phyloP scores from a whole-genome alignment of 495 filamentous ascomycete species.

The Neurospora tetraspora region DNA sequence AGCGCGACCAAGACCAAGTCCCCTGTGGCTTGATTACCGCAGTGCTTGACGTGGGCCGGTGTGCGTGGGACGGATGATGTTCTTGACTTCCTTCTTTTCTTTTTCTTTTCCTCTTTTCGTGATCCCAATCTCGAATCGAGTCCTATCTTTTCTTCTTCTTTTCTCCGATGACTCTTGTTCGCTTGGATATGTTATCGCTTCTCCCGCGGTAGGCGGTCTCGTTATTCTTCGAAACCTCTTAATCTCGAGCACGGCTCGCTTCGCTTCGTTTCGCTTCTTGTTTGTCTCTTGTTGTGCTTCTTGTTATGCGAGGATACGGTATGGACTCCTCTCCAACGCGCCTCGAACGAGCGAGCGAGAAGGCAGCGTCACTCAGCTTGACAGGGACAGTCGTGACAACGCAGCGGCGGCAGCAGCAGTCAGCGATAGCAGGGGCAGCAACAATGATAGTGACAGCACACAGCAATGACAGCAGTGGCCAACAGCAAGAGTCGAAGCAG shows the following conservation, averaged over 20 bases:
- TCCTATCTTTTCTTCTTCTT: neutral
- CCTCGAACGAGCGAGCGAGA: neutral
- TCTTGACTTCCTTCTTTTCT: neutral
- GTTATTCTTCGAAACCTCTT: neutral
- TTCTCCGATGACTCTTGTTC: neutral
- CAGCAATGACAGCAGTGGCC: neutral
- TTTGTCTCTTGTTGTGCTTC: neutral
- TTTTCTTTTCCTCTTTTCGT: neutral
- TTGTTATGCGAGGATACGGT: neutral
- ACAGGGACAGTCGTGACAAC: neutral
- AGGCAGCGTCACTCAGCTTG: neutral
- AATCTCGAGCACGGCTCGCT: neutral
- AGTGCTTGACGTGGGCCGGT: neutral
- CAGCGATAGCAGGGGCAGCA: neutral
- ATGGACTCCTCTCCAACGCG: neutral
- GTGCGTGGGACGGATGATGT: neutral
- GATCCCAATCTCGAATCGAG: neutral
- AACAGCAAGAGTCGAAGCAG: neutral
- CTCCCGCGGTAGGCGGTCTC: neutral
- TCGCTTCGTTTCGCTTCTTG: neutral
- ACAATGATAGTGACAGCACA: neutral
- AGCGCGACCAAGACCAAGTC: neutral
- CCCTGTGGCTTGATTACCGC: neutral
- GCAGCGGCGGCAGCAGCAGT: slow-evolving; percentile 1
- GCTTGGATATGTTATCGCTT: neutral